Base-by-base conservation (phyloP, 139 green algal species). In the Chlorella sp. region DNA sequence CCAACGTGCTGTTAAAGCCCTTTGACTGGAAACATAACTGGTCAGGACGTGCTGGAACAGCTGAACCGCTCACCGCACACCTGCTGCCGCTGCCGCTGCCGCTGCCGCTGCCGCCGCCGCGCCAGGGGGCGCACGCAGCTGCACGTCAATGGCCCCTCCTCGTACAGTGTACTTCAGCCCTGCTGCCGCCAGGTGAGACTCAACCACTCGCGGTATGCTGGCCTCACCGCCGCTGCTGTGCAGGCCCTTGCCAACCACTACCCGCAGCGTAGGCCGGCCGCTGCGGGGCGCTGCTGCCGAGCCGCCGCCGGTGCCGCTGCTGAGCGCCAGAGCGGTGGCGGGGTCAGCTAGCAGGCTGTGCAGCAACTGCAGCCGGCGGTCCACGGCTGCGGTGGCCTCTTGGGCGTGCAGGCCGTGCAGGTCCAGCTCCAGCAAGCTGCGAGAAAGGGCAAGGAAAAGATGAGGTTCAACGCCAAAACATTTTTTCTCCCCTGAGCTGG, bases 201-300 rank as follows among this genome's bases (percentile, higher is more conserved):
- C 87, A 9, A 91, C 70, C 7, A 75, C 80, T 3, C 87, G 64
- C 20, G 83, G 80, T 23, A 91, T 38, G 41, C 62, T 83, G 34
- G 84, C 87, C 60, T 91, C 87, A 4, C 87, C 87, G 28, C 74
- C 80, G 44, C 71, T 80, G 74, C 80, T 87, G 87, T 91, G 83
- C 62, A 68, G 71, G n/a, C 87, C 87, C 9, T 69, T 57, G 36
- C 87, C 87, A 34, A 88, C 84, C 32, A 91, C 80, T 13, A 89
- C 81, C 6, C 79, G 65, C 41, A 91, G 57, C 4, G 26, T 28
- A 30, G 20, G 30, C 28, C 39, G 51, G 20, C 60, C 30, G 57
- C 57, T 23, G 21, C 20, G 70, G 23, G 34, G 51, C 15, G 51
- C 11, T 21, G 51, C 51, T 60, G 51, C 51, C 13, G 51, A 18